Conservation (phyloP, 2,329 filamentous ascomycete species). For the Gaeumannomyces tritici region DNA sequence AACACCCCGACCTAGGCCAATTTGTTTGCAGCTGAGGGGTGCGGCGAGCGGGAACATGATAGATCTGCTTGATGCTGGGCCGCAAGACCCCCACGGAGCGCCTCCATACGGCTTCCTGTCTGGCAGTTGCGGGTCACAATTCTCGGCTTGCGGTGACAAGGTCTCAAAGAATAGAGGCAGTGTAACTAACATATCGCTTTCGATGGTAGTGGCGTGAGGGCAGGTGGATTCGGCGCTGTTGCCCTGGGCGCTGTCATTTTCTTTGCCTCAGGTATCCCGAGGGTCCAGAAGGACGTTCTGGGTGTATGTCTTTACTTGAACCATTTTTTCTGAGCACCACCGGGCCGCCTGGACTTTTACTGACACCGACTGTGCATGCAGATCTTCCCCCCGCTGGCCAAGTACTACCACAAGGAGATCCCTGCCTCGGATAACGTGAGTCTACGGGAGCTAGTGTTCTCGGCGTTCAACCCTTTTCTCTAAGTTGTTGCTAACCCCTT, state of each 20-base stretch:
- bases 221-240: conserved; percentile 46
- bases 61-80: not conserved
- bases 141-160: not conserved
- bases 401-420: conserved; percentile 41
- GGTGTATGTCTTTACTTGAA: conserved; percentile 28
- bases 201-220: conserved; percentile 34
- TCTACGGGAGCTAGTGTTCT: conserved; percentile 8
- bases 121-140: not conserved
- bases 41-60: not conserved
- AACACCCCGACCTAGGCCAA: not conserved
- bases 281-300: conserved; percentile 49
- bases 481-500: not conserved
- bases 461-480: not conserved
- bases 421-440: conserved; percentile 55
- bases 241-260: conserved; percentile 49
- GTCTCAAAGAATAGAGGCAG: not conserved
- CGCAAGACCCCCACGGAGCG: not conserved
- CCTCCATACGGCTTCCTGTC: not conserved
- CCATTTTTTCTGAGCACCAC: not conserved
- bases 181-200: conserved; percentile 5
- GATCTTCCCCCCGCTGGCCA: conserved; percentile 46
- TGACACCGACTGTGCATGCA: conserved; percentile 14
- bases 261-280: conserved; percentile 53
- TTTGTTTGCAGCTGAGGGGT: not conserved
- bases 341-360: not conserved